These are phyloP conservation scores for Alternaria triticimaculans DNA, from an alignment of 2,329 filamentous ascomycete species.

Conservation along the genomic window DNA sequence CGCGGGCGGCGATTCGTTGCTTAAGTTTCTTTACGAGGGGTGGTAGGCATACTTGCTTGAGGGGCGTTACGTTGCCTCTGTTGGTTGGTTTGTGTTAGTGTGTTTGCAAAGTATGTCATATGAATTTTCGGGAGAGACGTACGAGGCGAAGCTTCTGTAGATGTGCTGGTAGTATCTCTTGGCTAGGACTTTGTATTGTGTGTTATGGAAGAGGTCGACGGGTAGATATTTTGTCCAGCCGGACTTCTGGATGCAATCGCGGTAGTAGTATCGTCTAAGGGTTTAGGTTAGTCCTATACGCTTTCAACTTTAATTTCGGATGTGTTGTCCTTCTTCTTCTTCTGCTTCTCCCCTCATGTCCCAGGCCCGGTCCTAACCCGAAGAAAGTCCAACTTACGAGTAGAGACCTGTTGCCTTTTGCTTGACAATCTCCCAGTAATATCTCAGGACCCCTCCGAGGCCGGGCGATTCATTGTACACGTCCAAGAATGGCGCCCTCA, in stretches of 20 bases:
- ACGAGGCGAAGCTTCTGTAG: constrained; percentile 64
- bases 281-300: constrained; percentile 4
- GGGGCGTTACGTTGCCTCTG: constrained; percentile 27
- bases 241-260: constrained; percentile 19
- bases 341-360: not conserved
- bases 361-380: not conserved
- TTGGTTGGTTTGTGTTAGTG: constrained; percentile 7
- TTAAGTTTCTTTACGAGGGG: constrained; percentile 61
- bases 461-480: constrained; percentile 9
- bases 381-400: constrained; percentile 17
- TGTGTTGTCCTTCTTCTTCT: not conserved
- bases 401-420: constrained; percentile 21
- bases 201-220: constrained; percentile 18
- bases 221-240: constrained; percentile 19
- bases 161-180: constrained; percentile 67
- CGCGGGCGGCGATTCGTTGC: constrained; percentile 61
- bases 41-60: constrained; percentile 59
- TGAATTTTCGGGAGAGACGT: not conserved
- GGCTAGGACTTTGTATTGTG: constrained; percentile 48
- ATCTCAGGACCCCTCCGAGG: constrained; percentile 12
- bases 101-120: not conserved
- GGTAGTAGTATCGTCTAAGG: constrained; percentile 22
- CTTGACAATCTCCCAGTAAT: constrained; percentile 31
- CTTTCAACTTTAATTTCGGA: not conserved
- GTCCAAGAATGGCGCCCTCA: constrained; percentile 23